Conservation (phyloP, 331 rosid genomes). For the Malus hybrid region DNA sequence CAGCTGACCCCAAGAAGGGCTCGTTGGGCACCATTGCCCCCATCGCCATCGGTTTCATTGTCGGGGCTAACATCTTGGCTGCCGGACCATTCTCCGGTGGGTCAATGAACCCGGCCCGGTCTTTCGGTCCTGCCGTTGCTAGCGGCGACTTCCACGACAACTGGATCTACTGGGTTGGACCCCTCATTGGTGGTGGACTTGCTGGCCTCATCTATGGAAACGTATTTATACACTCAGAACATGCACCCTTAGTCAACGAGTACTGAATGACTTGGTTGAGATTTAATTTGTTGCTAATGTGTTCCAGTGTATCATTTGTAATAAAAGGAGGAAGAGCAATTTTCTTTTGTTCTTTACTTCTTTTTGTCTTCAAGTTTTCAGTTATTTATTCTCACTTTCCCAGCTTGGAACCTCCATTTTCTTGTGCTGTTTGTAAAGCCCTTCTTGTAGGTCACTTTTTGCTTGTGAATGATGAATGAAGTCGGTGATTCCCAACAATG, state of each 20-base stretch:
- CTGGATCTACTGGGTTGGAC: slow-evolving; percentile 95
- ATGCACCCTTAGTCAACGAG: slow-evolving; percentile 43
- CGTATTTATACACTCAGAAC: slow-evolving; percentile 46
- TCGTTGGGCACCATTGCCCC: slow-evolving; percentile 78
- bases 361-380: background rate
- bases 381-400: background rate
- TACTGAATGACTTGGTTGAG: background rate
- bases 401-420: background rate
- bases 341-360: slow-evolving; percentile 14
- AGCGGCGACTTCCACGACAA: slow-evolving; percentile 64
- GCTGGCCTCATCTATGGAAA: slow-evolving; percentile 81
- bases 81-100: slow-evolving; percentile 94
- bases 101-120: slow-evolving; percentile 88
- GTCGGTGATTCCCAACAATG: slow-evolving; percentile 3
- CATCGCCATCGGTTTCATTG: slow-evolving; percentile 82
- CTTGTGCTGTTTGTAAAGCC: slow-evolving; percentile 14
- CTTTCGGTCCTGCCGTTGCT: slow-evolving; percentile 86
- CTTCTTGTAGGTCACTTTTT: slow-evolving; percentile 13
- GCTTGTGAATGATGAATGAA: slow-evolving; percentile 12
- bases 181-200: slow-evolving; percentile 73
- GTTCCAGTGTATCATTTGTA: background rate
- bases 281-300: background rate
- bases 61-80: slow-evolving; percentile 85
- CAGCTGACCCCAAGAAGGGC: slow-evolving; percentile 90
- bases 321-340: slow-evolving; percentile 12